Base-by-base conservation (phyloP, 371 early-diverging fungal genomes). In the Mortierella sp. region DNA sequence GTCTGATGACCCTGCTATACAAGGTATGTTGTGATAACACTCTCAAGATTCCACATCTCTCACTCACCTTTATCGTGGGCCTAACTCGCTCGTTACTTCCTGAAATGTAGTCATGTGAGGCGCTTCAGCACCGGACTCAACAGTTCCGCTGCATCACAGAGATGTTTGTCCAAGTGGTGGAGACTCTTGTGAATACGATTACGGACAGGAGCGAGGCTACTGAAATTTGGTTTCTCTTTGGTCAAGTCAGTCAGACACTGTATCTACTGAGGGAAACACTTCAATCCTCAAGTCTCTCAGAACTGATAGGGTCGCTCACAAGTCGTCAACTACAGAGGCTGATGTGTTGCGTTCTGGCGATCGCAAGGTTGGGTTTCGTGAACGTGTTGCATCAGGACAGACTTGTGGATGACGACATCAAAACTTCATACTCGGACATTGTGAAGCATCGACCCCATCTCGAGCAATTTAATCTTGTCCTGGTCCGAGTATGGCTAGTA, bases 1-100 rank as follows among this genome's bases (percentile, higher is more conserved):
- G 73, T 19, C 69, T 73, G 23, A 72, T 83, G 55, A 50, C 50
- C 0, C 26, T 83, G 32, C 59, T 84, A 19, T 81, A 83, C 59
- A 81, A 83, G 72, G 81, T 80, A 65, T 41, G 31, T 26, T 42
- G 8, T 6, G 2, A 19, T 19, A 23, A 4, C 11, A 11, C 12
- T 27, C 28, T 31, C 23, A 15, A 14, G 8, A 23, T 24, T 24
- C 19, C 15, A 51, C 14, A 14, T 34, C 14, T 34, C 11, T 11
- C 44, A 34, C 4, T 11, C 1, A 2, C 4, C 14, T 0, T 34
- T n/a, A n/a, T n/a, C n/a, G n/a, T n/a, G n/a, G n/a, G n/a, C n/a
- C n/a, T n/a, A n/a, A n/a, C n/a, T n/a, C n/a, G n/a, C n/a, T n/a
- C n/a, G n/a, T n/a, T n/a, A n/a, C n/a, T n/a, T n/a, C n/a, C n/a